Evolutionary conservation across 1,139 yeast species (phyloP), one percentile per base, ranked within the genome.

Genomic region (Hyphopichia khmerensis): DNA sequence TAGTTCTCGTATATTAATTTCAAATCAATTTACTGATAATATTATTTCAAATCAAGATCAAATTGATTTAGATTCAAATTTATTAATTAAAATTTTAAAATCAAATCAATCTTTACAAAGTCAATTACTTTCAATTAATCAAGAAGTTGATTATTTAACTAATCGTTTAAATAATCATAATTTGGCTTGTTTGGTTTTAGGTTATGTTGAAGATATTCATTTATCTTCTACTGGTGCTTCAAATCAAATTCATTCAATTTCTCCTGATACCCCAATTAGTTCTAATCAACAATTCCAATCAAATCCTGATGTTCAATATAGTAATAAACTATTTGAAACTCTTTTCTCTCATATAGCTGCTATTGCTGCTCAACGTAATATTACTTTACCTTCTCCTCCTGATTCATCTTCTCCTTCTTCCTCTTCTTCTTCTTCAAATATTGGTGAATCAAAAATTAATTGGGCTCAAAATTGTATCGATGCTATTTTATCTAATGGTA

Each of bases 391-490:
- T 0, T 57, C 65, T 0, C 80, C 79, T 18, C 65, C 72, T 10
- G 51, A 60, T 10, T 18, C 40, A 3, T 17, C 29, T 23, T 17
- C 26, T 5, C 65, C 72, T 10, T 51, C 61, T 10, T 18, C 40
- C 2, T 17, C 29, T 23, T 17, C 26, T 5, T 15, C 38, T 13
- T 34, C 27, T 7, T 26, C 29, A 26, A 26, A 14, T 33, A 26
- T 9, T 26, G 5, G 16, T 8, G 32, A 29, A 29, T 63, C 11
- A 66, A 63, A 13, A 41, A 60, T 70, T 3, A 52, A 61, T 35
- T 81, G 87, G 87, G 72, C 81, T n/a, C 74, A 72, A 45, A 56
- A 61, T 23, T 81, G 86, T 52, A 69, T 81, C 15, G 77, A 72
- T 46, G 59, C 75, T 2, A 53, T 79, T 17, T 50, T 60, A 27